Percentiles rank a stretch among this genome's conserved stretches.
phyloP scores from a whole-genome alignment of 164 flowering plant species.

The Malania oleifera region DNA sequence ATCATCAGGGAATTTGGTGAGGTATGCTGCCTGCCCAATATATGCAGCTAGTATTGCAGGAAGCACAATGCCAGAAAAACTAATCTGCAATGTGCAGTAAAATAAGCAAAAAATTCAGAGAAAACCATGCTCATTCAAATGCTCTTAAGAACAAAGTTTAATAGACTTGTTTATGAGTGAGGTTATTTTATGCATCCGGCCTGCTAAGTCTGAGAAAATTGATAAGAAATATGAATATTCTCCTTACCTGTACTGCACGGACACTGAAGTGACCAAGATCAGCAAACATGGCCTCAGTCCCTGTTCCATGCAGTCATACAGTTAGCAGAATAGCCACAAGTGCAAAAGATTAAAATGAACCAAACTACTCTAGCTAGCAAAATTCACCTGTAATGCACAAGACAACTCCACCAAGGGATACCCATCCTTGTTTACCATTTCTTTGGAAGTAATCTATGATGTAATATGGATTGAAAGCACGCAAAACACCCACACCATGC shows the following conservation, averaged over 20 bases:
- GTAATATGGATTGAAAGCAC: slow-evolving; percentile 64
- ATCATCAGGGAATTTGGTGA: slow-evolving; percentile 30
- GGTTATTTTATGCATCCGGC: no score
- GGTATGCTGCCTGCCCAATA: slow-evolving; percentile 68
- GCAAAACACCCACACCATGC: slow-evolving; percentile 38
- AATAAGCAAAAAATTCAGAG: neutral
- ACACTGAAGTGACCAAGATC: slow-evolving; percentile 81
- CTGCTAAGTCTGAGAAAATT: no score
- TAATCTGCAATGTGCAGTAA: slow-evolving; percentile 36
- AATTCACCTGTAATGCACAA: slow-evolving; percentile 60
- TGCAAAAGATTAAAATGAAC: no score
- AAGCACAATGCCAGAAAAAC: slow-evolving; percentile 42
- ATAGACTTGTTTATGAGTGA: no score
- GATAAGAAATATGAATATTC: neutral
- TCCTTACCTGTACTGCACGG: slow-evolving; percentile 57
- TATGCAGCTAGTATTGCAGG: slow-evolving; percentile 54
- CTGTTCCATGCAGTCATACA: slow-evolving; percentile 26
- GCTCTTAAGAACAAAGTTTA: no score
- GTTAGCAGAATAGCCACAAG: neutral
- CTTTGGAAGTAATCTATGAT: slow-evolving; percentile 52
- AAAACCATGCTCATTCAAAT: neutral
- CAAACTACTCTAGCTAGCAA: neutral
- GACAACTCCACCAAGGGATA: slow-evolving; percentile 81
- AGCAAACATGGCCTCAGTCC: slow-evolving; percentile 94
- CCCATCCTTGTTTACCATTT: slow-evolving; percentile 63